Percentiles rank a stretch among this genome's conserved stretches.
phyloP scores from a whole-genome alignment of 768 basidiomycete genomes.

The Pulveroboletus frians region DNA sequence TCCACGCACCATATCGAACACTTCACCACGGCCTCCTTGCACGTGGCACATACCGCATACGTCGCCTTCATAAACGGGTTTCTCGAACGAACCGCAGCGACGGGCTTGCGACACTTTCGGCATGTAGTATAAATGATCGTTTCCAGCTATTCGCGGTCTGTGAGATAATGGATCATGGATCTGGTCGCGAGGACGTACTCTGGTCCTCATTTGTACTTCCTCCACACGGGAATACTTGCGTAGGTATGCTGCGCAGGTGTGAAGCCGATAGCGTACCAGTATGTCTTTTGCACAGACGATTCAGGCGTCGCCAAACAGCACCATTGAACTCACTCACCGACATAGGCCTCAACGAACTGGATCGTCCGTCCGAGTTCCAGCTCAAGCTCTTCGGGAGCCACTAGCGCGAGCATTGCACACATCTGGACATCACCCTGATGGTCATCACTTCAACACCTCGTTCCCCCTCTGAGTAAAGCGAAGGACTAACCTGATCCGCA shows the following conservation, averaged over 20 bases:
- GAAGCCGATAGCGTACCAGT: conserved; percentile 54
- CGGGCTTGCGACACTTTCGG: conserved; percentile 61
- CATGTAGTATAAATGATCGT: conserved; percentile 70
- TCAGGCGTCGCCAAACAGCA: background rate
- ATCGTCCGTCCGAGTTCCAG: conserved; percentile 40
- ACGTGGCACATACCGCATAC: conserved; percentile 53
- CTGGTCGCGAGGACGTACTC: conserved; percentile 35
- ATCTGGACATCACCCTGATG: conserved; percentile 73
- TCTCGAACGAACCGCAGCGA: conserved; percentile 36
- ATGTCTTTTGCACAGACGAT: conserved; percentile 41
- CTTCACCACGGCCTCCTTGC: conserved; percentile 41
- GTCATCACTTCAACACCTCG: background rate
- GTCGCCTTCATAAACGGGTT: conserved; percentile 34
- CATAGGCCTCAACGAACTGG: conserved; percentile 64
- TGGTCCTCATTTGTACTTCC: conserved; percentile 47
- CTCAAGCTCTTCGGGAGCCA: conserved; percentile 55
- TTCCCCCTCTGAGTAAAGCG: background rate
- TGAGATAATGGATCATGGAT: background rate
- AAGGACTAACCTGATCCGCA: conserved; percentile 49
- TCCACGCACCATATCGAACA: conserved; percentile 71
- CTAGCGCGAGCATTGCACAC: conserved; percentile 64
- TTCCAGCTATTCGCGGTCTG: conserved; percentile 45
- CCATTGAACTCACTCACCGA: conserved; percentile 44
- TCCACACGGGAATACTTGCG: conserved; percentile 57
- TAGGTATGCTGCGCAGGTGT: conserved; percentile 67